Evolutionary conservation across 169 alveolate species (phyloP).

Genomic region (Fabrea salina): DNA sequence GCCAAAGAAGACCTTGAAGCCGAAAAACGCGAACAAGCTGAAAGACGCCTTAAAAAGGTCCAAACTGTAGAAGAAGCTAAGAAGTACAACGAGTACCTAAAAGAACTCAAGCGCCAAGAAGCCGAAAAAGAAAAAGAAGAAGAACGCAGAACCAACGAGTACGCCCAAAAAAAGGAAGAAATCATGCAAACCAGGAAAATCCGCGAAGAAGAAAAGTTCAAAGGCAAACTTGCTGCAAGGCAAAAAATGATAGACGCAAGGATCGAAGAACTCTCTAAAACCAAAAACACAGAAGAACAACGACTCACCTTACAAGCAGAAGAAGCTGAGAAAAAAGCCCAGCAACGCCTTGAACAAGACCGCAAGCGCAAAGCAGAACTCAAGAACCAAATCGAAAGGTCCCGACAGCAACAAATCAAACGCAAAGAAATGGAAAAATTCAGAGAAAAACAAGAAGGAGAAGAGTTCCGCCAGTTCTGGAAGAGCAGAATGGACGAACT

Average conservation of each 20-base stretch:
- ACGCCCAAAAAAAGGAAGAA: slow-evolving; percentile 49
- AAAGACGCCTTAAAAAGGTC: neutral
- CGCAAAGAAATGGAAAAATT: slow-evolving; percentile 26
- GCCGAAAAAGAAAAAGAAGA: slow-evolving; percentile 42
- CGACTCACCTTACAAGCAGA: slow-evolving; percentile 40
- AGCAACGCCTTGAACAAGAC: neutral
- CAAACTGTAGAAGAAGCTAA: slow-evolving; percentile 28
- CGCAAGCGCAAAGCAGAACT: neutral
- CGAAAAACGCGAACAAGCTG: slow-evolving; percentile 40
- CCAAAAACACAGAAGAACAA: slow-evolving; percentile 56
- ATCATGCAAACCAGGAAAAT: slow-evolving; percentile 44
- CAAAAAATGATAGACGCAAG: slow-evolving; percentile 56
- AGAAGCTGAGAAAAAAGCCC: slow-evolving; percentile 67
- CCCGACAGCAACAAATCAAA: slow-evolving; percentile 15
- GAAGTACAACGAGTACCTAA: slow-evolving; percentile 38
- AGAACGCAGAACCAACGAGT: slow-evolving; percentile 53
- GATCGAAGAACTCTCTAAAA: slow-evolving; percentile 33
- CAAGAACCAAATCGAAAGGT: slow-evolving; percentile 5
- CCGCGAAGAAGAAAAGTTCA: slow-evolving; percentile 49
- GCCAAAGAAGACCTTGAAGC: slow-evolving; percentile 47
- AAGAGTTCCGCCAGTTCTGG: slow-evolving; percentile 52
- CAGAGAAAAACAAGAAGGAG: slow-evolving; percentile 37
- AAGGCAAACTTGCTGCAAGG: slow-evolving; percentile 50
- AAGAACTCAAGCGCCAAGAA: neutral
- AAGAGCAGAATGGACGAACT: slow-evolving; percentile 54